phyloP scores from a whole-genome alignment of 371 early-diverging fungal species.

The Paramicrosporidium saccamoebae region DNA sequence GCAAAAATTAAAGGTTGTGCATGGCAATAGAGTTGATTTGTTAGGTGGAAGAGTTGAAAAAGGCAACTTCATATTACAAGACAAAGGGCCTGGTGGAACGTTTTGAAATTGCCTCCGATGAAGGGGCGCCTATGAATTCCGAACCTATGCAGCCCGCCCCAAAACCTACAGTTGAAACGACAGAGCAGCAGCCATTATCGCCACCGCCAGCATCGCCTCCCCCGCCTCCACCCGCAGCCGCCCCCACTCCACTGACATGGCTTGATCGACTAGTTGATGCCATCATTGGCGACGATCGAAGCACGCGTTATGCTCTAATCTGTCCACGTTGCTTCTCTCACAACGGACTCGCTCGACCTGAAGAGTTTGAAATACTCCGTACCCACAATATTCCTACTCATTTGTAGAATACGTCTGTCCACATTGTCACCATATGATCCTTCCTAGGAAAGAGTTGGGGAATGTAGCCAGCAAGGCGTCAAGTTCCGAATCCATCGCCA shows the following conservation, averaged over 20 bases:
- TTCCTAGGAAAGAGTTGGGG: conserved; percentile 6
- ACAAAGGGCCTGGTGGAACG: conserved; percentile 65
- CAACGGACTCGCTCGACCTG: conserved; percentile 61
- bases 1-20: too few relatives aligned
- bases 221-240: not conserved
- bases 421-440: conserved; percentile 12
- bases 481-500: too few relatives aligned
- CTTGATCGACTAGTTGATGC: conserved; percentile 50
- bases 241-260: conserved; percentile 15
- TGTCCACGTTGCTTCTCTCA: conserved; percentile 58
- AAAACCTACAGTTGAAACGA: not conserved
- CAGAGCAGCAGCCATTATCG: too few relatives aligned
- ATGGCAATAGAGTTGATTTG: too few relatives aligned
- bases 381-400: conserved; percentile 5
- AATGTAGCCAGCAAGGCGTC: too few relatives aligned
- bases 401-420: conserved; percentile 11
- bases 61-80: conserved; percentile 44
- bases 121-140: not conserved
- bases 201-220: not conserved
- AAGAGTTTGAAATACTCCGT: conserved; percentile 31
- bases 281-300: conserved; percentile 39
- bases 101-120: conserved; percentile 16
- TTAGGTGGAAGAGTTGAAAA: conserved; percentile 60
- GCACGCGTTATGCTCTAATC: conserved; percentile 58
- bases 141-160: not conserved